These are phyloP conservation scores for Balansia obtecta DNA, from an alignment of 2,329 filamentous ascomycete genomes.

Conservation along the genomic window DNA sequence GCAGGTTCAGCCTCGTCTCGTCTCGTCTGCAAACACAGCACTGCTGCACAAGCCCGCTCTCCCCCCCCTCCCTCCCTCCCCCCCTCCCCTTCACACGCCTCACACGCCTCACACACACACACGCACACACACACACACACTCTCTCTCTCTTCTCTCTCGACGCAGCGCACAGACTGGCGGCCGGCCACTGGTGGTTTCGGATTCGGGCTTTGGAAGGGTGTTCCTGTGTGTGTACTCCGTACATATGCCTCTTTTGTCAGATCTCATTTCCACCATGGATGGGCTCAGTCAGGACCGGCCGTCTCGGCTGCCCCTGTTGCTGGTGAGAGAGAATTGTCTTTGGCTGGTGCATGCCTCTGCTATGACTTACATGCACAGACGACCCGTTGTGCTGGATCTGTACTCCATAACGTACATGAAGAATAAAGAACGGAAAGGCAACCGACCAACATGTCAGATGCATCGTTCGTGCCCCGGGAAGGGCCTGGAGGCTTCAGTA, in stretches of 20 bases:
- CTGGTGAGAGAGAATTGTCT: background rate
- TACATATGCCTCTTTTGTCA: background rate
- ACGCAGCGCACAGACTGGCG: constrained; percentile 2
- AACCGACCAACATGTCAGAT: constrained; percentile 1
- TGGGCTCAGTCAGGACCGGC: background rate
- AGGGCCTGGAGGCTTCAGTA: constrained; percentile 1
- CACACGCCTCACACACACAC: too few species aligned
- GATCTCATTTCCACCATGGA: background rate
- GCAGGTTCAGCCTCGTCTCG: background rate
- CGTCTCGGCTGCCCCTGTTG: background rate
- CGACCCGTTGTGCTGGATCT: background rate
- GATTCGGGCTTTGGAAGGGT: background rate
- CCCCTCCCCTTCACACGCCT: too few species aligned
- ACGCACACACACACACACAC: too few species aligned
- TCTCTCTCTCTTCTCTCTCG: too few species aligned
- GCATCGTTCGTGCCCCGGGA: background rate
- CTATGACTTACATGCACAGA: constrained; percentile 2
- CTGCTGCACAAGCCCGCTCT: background rate
- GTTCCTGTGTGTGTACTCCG: background rate
- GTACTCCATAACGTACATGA: constrained; percentile 1
- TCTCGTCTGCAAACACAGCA: constrained; percentile 3
- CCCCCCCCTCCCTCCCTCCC: too few species aligned
- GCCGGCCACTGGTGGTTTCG: too few species aligned
- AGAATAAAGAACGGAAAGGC: background rate
- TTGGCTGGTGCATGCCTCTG: background rate